Percentiles rank a stretch among this genome's conserved stretches.
Conservation (phyloP, 2,329 filamentous ascomycete species). For the Nemania sp. region DNA sequence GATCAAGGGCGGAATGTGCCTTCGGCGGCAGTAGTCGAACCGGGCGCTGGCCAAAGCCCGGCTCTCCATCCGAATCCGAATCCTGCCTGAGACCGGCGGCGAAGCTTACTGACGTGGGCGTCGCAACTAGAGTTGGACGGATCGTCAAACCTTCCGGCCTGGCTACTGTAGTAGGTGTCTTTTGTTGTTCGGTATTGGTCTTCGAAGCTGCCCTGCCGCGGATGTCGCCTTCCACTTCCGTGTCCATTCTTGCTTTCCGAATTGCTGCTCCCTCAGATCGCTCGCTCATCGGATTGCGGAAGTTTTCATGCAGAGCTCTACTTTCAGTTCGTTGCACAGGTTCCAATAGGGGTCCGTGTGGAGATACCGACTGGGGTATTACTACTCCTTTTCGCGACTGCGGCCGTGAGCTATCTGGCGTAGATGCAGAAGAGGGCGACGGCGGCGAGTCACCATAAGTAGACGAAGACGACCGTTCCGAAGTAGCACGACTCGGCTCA, state of each 20-base stretch:
- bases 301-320: slow-evolving; percentile 13
- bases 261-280: slow-evolving; percentile 14
- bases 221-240: slow-evolving; percentile 26
- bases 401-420: slow-evolving; percentile 49
- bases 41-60: slow-evolving; percentile 12
- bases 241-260: slow-evolving; percentile 15
- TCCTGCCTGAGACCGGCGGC: slow-evolving; percentile 30
- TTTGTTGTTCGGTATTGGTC: slow-evolving; percentile 34
- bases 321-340: slow-evolving; percentile 21
- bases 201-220: slow-evolving; percentile 36
- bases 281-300: slow-evolving; percentile 19
- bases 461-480: slow-evolving; percentile 48
- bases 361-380: slow-evolving; percentile 29
- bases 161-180: slow-evolving; percentile 15
- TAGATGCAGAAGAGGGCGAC: slow-evolving; percentile 45
- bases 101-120: slow-evolving; percentile 33
- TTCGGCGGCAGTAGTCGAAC: slow-evolving; percentile 28
- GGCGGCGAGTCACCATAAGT: slow-evolving; percentile 47
- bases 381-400: slow-evolving; percentile 46
- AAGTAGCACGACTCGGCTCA: slow-evolving; percentile 40
- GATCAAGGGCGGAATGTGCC: slow-evolving; percentile 39
- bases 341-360: slow-evolving; percentile 11
- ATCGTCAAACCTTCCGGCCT: slow-evolving; percentile 14
- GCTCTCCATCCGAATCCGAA: slow-evolving; percentile 22
- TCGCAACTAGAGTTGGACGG: slow-evolving; percentile 28